Conservation (phyloP, 1,284 basidiomycete species). For the Sanghuangporus sanghuang region DNA sequence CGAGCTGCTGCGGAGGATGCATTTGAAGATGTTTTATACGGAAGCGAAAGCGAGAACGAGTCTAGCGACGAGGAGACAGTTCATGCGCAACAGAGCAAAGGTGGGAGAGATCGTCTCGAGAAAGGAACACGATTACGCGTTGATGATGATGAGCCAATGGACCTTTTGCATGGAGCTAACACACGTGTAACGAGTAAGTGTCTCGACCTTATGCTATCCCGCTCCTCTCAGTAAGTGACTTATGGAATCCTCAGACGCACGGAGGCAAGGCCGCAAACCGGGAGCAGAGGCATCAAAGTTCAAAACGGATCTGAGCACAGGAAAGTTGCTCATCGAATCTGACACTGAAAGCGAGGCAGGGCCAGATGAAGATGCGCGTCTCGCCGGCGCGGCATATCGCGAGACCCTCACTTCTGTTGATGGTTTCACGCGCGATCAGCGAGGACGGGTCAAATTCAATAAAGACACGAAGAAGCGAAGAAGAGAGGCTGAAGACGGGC, state of each 20-base stretch:
- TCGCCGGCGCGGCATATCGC: slow-evolving; percentile 79
- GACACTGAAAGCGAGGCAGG: slow-evolving; percentile 44
- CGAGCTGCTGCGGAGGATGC: slow-evolving; percentile 72
- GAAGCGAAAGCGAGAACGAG: slow-evolving; percentile 83
- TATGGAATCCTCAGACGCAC: slow-evolving; percentile 45
- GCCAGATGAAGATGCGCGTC: slow-evolving; percentile 36
- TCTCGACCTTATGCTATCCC: slow-evolving; percentile 1
- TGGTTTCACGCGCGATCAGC: slow-evolving; percentile 80
- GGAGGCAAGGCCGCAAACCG: slow-evolving; percentile 53
- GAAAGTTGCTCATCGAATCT: slow-evolving; percentile 86
- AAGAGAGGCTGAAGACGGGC: slow-evolving; percentile 55
- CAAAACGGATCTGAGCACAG: slow-evolving; percentile 81
- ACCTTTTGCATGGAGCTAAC: slow-evolving; percentile 83
- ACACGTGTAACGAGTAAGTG: slow-evolving; percentile 71
- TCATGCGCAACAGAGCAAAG: slow-evolving; percentile 24
- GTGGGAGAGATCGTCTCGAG: slow-evolving; percentile 32
- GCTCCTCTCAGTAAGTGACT: slow-evolving; percentile 10
- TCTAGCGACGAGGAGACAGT: slow-evolving; percentile 64
- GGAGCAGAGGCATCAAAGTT: slow-evolving; percentile 85
- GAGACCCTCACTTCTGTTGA: slow-evolving; percentile 81
- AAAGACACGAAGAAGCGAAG: slow-evolving; percentile 93
- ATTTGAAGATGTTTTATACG: slow-evolving; percentile 94
- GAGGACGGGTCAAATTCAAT: slow-evolving; percentile 91
- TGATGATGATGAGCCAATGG: slow-evolving; percentile 95
- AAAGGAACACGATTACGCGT: slow-evolving; percentile 65